A percentile compares a stretch with the other conserved stretches of the same genome.
These are phyloP conservation scores for Penicillium sp. DNA, from an alignment of 2,329 filamentous ascomycete species.

Conservation along the genomic window DNA sequence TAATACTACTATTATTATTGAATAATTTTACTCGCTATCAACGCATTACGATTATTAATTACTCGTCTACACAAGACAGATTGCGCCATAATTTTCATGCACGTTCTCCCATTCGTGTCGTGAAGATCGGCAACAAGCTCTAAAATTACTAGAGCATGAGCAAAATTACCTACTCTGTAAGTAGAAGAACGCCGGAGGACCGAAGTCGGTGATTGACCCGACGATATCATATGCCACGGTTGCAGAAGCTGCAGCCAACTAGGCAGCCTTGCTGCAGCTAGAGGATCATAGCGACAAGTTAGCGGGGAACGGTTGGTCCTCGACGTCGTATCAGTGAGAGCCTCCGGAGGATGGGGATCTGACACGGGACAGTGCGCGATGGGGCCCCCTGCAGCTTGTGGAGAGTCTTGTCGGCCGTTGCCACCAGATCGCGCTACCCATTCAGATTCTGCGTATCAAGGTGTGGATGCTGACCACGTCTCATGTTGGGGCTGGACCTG, in stretches of 20 bases:
- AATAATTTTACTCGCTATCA: no score
- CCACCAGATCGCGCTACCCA: conserved; percentile 18
- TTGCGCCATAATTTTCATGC: neutral
- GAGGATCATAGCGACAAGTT: conserved; percentile 8
- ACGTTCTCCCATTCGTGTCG: neutral
- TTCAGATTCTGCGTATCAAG: neutral
- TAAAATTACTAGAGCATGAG: neutral
- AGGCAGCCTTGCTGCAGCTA: conserved; percentile 22
- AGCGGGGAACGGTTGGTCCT: neutral
- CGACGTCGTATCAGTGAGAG: conserved; percentile 6
- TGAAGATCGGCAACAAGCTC: neutral
- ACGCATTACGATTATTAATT: no score
- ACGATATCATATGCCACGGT: conserved; percentile 12
- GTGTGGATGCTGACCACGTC: conserved; percentile 9
- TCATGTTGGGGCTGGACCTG: neutral
- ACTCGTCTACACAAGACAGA: neutral
- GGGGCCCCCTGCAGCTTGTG: conserved; percentile 14
- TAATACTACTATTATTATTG: no score
- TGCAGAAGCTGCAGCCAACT: conserved; percentile 19
- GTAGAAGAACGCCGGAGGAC: conserved; percentile 11
- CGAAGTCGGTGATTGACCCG: conserved; percentile 22
- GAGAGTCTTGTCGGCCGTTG: conserved; percentile 13
- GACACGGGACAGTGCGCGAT: conserved; percentile 15
- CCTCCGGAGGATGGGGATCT: conserved; percentile 16
- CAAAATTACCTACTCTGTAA: neutral